Conservation (phyloP, 2,329 filamentous ascomycete genomes). For the Epichloe uncinata region DNA sequence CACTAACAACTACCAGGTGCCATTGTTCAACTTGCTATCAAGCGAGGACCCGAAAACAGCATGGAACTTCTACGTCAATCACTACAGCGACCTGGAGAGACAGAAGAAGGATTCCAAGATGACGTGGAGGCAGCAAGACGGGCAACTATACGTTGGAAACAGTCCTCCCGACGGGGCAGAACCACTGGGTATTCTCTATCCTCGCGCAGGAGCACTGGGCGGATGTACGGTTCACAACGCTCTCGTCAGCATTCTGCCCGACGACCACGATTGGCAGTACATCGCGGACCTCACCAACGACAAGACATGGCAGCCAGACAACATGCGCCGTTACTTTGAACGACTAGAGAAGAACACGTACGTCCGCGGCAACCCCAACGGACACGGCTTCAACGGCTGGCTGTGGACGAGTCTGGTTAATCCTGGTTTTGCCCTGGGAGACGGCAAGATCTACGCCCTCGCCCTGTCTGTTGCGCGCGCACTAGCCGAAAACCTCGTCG, state of each 20-base stretch:
- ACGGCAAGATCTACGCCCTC: too few relatives aligned
- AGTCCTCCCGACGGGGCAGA: slow-evolving; percentile 2
- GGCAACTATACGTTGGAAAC: slow-evolving; percentile 30
- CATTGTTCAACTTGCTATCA: neutral
- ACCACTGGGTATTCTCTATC: slow-evolving; percentile 29
- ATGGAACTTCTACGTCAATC: slow-evolving; percentile 53
- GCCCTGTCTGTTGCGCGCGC: too few relatives aligned
- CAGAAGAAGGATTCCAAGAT: slow-evolving; percentile 44
- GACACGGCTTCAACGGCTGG: slow-evolving; percentile 23
- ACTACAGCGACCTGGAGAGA: slow-evolving; percentile 40
- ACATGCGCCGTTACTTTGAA: slow-evolving; percentile 47
- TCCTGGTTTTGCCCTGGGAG: too few relatives aligned
- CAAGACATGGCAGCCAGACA: slow-evolving; percentile 39
- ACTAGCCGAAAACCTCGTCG: too few relatives aligned
- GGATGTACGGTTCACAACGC: slow-evolving; percentile 43
- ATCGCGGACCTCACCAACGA: slow-evolving; percentile 47
- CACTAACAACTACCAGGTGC: slow-evolving; percentile 28
- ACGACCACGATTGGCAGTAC: slow-evolving; percentile 11
- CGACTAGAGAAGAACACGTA: slow-evolving; percentile 44
- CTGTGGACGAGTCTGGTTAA: too few relatives aligned
- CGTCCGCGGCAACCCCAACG: slow-evolving; percentile 15
- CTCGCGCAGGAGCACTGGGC: slow-evolving; percentile 31
- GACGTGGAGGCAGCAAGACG: slow-evolving; percentile 37
- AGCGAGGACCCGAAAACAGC: neutral
- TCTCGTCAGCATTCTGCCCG: too few relatives aligned